These are phyloP conservation scores for Phymatotrichopsis omnivora DNA, from an alignment of 2,329 filamentous ascomycete genomes.

Conservation along the genomic window DNA sequence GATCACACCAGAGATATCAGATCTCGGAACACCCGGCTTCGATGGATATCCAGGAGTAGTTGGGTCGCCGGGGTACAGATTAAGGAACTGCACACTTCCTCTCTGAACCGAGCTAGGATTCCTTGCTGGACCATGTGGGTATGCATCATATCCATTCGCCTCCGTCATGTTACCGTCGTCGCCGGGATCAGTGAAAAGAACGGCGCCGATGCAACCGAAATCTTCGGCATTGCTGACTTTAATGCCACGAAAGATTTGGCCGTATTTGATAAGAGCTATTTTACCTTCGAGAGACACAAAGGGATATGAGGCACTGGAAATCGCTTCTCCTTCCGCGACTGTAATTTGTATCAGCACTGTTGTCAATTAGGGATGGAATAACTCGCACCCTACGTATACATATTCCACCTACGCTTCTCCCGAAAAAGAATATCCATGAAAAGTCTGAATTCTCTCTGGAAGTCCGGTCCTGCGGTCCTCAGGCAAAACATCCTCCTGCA, in stretches of 20 bases:
- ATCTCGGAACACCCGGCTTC: slow-evolving; percentile 73
- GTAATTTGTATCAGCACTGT: too few relatives aligned
- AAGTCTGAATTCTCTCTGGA: slow-evolving; percentile 67
- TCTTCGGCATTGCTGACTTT: slow-evolving; percentile 91
- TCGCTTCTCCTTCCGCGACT: slow-evolving; percentile 16
- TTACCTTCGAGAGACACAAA: slow-evolving; percentile 77
- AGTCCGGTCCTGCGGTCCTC: slow-evolving; percentile 71
- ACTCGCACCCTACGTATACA: slow-evolving; percentile 19
- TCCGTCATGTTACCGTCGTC: slow-evolving; percentile 77
- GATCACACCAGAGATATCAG: slow-evolving; percentile 57
- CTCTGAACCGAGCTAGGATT: slow-evolving; percentile 84
- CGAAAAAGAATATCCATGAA: slow-evolving; percentile 78
- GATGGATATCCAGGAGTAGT: slow-evolving; percentile 92
- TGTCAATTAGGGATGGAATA: too few relatives aligned
- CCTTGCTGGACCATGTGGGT: slow-evolving; percentile 77
- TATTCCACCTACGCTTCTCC: slow-evolving; percentile 39
- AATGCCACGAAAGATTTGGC: slow-evolving; percentile 73
- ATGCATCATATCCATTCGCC: slow-evolving; percentile 65
- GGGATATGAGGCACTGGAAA: slow-evolving; percentile 15
- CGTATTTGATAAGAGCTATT: slow-evolving; percentile 79
- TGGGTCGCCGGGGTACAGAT: slow-evolving; percentile 48
- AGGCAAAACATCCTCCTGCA: slow-evolving; percentile 74
- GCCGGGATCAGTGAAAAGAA: slow-evolving; percentile 82
- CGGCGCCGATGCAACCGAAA: slow-evolving; percentile 71
- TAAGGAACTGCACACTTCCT: slow-evolving; percentile 75